Evolutionary conservation across 176 grass and related monocot species (phyloP), one percentile per base, ranked within the genome.

Genomic region (Pontederia crassipes): DNA sequence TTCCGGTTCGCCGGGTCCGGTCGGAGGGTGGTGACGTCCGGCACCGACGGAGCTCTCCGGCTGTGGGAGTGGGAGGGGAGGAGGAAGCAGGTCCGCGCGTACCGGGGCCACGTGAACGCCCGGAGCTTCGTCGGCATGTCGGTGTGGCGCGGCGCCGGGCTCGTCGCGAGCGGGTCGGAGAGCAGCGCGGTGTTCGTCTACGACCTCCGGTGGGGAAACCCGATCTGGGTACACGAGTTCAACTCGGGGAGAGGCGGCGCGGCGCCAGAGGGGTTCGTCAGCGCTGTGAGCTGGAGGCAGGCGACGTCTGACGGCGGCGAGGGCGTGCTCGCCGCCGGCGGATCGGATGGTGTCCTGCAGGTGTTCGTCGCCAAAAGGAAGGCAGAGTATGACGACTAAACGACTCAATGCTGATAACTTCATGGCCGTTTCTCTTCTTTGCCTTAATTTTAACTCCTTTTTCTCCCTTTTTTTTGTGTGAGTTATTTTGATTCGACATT

Each of bases 81-180:
- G n/a, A 65, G 75, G 18, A 62, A 57, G 65, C 78, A 87, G 74
- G 74, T 88, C 66, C 79, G 92, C 73, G 82, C 67, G 61, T 97
- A 85, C 72, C 77, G 68, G 13, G 92, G 92, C 48, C 92, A 97
- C 86, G 81, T 63, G 0, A 97, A 78, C 81, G 67, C 57, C 16
- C 60, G 87, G 68, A 91, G 79, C 80, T 97, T 97, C 74, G 79
- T 97, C 47, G 92, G 92, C 18, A 85, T 97, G 92, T 84, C 81
- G 12, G 67, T 97, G 64, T 97, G 92, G 92, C 77, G 81, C 8
- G 58, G 48, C 0, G 73, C 57, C 0, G 86, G 84, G 7, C 83
- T 97, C 9, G 56, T 91, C 11, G 92, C 80, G 26, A 88, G 87
- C 18, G 92, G 92, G 0, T 97, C 92, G 11, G 87, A 97, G 81